phyloP scores from a whole-genome alignment of 2,329 filamentous ascomycete genomes.

The Lecanicillium sp. region DNA sequence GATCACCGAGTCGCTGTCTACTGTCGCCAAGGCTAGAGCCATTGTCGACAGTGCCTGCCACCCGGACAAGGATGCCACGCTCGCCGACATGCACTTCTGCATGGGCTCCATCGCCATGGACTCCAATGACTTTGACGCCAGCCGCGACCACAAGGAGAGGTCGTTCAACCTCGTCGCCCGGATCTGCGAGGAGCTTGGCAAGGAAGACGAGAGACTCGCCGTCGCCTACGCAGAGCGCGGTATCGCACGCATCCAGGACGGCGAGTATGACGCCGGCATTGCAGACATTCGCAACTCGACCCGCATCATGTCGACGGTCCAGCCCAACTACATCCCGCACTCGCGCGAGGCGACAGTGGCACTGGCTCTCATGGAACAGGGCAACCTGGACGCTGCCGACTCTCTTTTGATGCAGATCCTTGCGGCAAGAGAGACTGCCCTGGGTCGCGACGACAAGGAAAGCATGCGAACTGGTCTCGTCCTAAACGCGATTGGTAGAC shows the following conservation, averaged over 20 bases:
- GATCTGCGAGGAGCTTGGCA: slow-evolving; percentile 11
- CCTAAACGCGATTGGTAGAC: slow-evolving; percentile 10
- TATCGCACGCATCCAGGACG: slow-evolving; percentile 14
- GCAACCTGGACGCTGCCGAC: slow-evolving; percentile 8
- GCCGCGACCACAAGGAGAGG: slow-evolving; percentile 11
- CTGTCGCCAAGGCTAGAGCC: slow-evolving; percentile 1
- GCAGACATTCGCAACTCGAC: slow-evolving; percentile 10
- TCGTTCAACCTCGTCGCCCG: slow-evolving; percentile 9
- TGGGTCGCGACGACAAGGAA: slow-evolving; percentile 12
- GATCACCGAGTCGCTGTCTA: slow-evolving; percentile 1
- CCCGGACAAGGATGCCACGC: slow-evolving; percentile 5
- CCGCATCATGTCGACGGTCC: background rate
- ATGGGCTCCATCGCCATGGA: slow-evolving; percentile 16
- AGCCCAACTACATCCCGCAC: slow-evolving; percentile 12
- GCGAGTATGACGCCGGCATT: slow-evolving; percentile 6
- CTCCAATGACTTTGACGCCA: slow-evolving; percentile 13
- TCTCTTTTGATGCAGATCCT: slow-evolving; percentile 11
- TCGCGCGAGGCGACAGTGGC: slow-evolving; percentile 12
- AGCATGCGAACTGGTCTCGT: slow-evolving; percentile 7
- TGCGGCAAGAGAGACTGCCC: background rate
- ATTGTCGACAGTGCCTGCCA: slow-evolving; percentile 9
- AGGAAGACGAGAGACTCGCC: slow-evolving; percentile 13
- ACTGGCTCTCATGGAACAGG: slow-evolving; percentile 14
- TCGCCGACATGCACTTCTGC: slow-evolving; percentile 13
- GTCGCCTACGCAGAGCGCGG: slow-evolving; percentile 15